phyloP scores from a whole-genome alignment of 2,329 filamentous ascomycete species.

The Epichloe brachyelytri region DNA sequence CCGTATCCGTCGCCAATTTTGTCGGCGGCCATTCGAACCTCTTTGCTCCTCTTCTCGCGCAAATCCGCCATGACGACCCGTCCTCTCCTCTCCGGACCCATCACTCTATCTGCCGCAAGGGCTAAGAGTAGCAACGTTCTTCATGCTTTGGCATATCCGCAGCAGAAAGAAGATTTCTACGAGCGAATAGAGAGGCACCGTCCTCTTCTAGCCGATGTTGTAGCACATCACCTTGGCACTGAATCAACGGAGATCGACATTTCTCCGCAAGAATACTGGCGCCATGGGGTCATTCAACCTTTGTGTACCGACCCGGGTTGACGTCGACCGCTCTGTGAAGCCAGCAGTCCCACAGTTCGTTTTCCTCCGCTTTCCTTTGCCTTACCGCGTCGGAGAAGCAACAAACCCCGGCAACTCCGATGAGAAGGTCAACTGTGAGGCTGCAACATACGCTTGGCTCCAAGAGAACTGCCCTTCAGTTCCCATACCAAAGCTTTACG shows the following conservation, averaged over 20 bases:
- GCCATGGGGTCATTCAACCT: background rate
- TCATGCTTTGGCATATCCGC: background rate
- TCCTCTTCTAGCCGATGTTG: background rate
- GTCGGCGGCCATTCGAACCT: too few relatives aligned
- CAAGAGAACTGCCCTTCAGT: constrained; percentile 10
- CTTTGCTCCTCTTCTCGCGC: too few relatives aligned
- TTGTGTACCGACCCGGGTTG: background rate
- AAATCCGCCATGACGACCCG: background rate
- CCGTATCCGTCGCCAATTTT: too few relatives aligned
- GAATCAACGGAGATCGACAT: background rate
- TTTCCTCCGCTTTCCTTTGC: background rate
- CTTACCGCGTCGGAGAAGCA: constrained; percentile 23
- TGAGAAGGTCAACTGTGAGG: constrained; percentile 23
- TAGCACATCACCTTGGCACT: background rate
- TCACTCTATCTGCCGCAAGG: background rate
- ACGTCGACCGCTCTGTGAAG: background rate
- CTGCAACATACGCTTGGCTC: constrained; percentile 11
- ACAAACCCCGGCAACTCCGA: constrained; percentile 24
- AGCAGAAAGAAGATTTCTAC: background rate
- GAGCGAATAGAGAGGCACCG: background rate
- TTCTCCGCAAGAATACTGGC: background rate
- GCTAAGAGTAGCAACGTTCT: background rate
- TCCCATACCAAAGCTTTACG: constrained; percentile 13
- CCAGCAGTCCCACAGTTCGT: background rate
- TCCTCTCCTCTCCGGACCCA: background rate